Percentiles rank a stretch among this genome's conserved stretches.
phyloP scores from a whole-genome alignment of 2,329 filamentous ascomycete genomes.

The Arthrinium phaeospermum region DNA sequence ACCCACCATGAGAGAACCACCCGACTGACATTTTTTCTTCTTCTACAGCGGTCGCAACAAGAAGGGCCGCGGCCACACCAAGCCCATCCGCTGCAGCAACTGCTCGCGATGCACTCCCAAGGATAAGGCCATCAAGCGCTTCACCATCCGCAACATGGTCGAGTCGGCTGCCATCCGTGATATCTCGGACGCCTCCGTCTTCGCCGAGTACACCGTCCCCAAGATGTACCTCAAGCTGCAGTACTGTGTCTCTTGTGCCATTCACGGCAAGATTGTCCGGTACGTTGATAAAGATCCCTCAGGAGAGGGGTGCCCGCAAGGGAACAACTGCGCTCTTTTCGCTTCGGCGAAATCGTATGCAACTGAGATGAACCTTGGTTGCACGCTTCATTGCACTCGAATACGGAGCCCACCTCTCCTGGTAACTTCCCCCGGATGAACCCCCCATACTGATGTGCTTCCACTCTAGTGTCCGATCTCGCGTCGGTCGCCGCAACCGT shows the following conservation, averaged over 20 bases:
- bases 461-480: conserved; percentile 85
- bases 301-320: conserved; percentile 44
- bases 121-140: conserved; percentile 99
- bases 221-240: conserved; percentile 99
- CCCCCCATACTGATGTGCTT: conserved; percentile 25
- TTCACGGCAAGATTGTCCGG: conserved; percentile 99
- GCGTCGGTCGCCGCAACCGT: conserved; percentile 97
- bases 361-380: conserved; percentile 65
- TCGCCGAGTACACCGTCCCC: conserved; percentile 98
- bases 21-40: conserved; percentile 32
- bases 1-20: conserved; percentile 14
- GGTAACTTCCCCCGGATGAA: conserved; percentile 29
- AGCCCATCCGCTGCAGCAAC: conserved; percentile 87
- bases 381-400: conserved; percentile 42
- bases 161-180: conserved; percentile 99
- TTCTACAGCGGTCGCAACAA: conserved; percentile 90
- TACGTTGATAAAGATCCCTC: conserved; percentile 65
- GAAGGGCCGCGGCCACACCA: conserved; percentile 99
- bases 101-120: conserved; percentile 90
- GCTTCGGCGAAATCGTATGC: conserved; percentile 43
- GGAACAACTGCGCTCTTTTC: conserved; percentile 58
- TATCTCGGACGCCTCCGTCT: conserved; percentile 99
- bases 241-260: conserved; percentile 99
- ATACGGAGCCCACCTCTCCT: conserved; percentile 31
- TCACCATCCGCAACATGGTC: conserved; percentile 99